phyloP scores from a whole-genome alignment of 1,139 yeast genomes.

The Blastobotrys elegans region DNA sequence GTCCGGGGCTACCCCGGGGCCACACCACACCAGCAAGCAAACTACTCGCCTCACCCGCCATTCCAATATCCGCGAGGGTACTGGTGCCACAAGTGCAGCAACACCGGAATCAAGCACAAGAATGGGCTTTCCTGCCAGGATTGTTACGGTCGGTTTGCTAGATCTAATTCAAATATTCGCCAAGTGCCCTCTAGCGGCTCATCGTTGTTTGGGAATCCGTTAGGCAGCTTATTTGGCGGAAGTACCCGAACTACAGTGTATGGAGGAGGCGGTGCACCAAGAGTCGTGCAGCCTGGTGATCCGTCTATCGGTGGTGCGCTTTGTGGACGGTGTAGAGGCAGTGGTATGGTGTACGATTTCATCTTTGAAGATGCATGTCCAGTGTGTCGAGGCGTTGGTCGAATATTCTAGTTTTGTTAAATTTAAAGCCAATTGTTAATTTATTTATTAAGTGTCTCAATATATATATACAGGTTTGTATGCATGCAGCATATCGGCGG shows the following conservation, averaged over 20 bases:
- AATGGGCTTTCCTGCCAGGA: conserved; percentile 64
- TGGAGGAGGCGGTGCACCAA: conserved; percentile 30
- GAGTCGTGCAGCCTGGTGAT: conserved; percentile 65
- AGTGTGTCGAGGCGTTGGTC: conserved; percentile 63
- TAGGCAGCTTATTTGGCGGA: conserved; percentile 8
- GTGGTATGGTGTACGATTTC: conserved; percentile 47
- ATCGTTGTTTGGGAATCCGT: conserved; percentile 1
- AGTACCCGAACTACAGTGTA: not conserved
- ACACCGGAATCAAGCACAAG: conserved; percentile 65
- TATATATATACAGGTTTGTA: not conserved
- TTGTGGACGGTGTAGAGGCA: conserved; percentile 76
- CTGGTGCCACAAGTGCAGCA: conserved; percentile 64
- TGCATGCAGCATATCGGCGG: not conserved
- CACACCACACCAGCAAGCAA: conserved; percentile 1
- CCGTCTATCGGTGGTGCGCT: conserved; percentile 75
- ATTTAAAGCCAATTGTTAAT: not conserved
- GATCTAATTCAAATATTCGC: conserved; percentile 21
- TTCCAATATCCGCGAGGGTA: conserved; percentile 63
- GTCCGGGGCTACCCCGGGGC: not conserved
- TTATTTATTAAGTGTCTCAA: not conserved
- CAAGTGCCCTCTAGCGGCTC: conserved; percentile 2
- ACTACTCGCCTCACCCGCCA: conserved; percentile 36
- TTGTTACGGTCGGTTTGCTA: conserved; percentile 67
- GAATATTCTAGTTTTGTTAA: not conserved
- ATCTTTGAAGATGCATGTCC: conserved; percentile 27